These are phyloP conservation scores for Globisporangium heterothallicum DNA, from an alignment of 352 stramenopile genomes.

Conservation along the genomic window DNA sequence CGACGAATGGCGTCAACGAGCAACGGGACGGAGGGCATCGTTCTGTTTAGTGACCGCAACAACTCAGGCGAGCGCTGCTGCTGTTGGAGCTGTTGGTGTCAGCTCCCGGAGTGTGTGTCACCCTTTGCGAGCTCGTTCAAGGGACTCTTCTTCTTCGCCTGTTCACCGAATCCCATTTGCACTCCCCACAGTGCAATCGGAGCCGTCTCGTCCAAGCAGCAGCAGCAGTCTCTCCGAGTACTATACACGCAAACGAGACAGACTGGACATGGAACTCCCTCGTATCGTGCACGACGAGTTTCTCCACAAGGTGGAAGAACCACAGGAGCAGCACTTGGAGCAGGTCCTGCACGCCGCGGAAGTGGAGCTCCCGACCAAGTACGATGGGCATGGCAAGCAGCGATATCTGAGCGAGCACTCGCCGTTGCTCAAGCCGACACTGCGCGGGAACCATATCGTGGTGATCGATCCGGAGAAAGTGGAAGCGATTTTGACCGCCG, in stretches of 20 bases:
- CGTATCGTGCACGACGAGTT: slow-evolving; percentile 47
- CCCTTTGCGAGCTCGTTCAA: too few relatives aligned
- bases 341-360: slow-evolving; percentile 15
- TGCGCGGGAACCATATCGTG: slow-evolving; percentile 10
- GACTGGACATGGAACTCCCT: slow-evolving; percentile 50
- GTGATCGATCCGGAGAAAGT: slow-evolving; percentile 25
- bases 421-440: slow-evolving; percentile 6
- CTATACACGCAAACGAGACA: too few relatives aligned
- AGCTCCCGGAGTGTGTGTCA: too few relatives aligned
- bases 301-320: slow-evolving; percentile 39
- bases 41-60: too few relatives aligned
- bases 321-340: slow-evolving; percentile 27
- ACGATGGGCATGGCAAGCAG: background rate
- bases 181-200: background rate
- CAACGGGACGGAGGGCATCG: background rate
- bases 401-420: background rate
- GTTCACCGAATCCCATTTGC: background rate
- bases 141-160: too few relatives aligned
- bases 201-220: background rate
- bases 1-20: background rate
- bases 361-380: slow-evolving; percentile 5
- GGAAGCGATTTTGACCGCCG: slow-evolving; percentile 27
- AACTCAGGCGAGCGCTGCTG: too few relatives aligned
- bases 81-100: too few relatives aligned
- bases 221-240: too few relatives aligned